Conservation (phyloP, 768 basidiomycete species). For the Cubamyces sp. region DNA sequence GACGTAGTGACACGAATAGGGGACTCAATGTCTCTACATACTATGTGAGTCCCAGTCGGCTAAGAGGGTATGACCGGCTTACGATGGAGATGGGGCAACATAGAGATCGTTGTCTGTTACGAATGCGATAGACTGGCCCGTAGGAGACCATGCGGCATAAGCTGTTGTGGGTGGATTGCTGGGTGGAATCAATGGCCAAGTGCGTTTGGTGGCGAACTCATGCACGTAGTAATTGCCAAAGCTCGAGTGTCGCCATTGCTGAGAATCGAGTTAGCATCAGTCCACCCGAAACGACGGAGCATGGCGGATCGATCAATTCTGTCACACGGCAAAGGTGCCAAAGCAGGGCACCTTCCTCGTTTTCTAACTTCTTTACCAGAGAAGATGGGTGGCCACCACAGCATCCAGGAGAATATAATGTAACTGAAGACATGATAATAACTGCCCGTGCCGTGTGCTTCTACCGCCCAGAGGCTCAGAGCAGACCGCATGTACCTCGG, state of each 20-base stretch:
- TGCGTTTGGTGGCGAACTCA: conserved; percentile 66
- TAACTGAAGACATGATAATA: too few relatives aligned
- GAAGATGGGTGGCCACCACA: too few relatives aligned
- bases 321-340: too few relatives aligned
- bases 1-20: conserved; percentile 79
- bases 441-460: too few relatives aligned
- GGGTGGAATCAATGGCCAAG: conserved; percentile 72
- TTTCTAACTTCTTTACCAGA: too few relatives aligned
- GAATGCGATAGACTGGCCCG: conserved; percentile 81
- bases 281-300: background rate
- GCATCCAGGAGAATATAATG: too few relatives aligned
- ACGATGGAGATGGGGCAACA: conserved; percentile 71
- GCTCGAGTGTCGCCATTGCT: conserved; percentile 96
- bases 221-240: conserved; percentile 95
- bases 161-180: conserved; percentile 71
- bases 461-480: too few relatives aligned
- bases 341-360: too few relatives aligned
- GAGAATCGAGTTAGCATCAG: conserved; percentile 1
- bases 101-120: conserved; percentile 91
- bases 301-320: background rate
- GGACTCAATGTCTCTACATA: conserved; percentile 37
- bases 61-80: conserved; percentile 32
- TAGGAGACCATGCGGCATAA: conserved; percentile 89
- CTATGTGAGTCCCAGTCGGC: background rate
- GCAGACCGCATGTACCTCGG: too few relatives aligned